Conservation (phyloP, 1,284 basidiomycete genomes). For the Inonotus obliquus region DNA sequence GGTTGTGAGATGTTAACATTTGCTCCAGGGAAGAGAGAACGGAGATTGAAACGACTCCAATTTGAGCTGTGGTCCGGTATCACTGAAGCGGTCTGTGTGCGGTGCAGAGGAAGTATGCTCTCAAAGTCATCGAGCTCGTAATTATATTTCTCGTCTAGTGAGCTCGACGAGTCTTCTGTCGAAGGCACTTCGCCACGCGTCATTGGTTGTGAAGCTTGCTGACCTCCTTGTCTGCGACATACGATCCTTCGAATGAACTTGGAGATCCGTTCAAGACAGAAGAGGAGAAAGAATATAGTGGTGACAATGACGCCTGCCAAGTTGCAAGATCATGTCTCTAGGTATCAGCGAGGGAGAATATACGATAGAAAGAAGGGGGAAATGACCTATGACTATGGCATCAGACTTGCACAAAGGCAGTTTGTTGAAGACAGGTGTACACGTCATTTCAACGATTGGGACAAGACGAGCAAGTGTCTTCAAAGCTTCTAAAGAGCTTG, state of each 20-base stretch:
- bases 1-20: not conserved
- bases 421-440: constrained; percentile 3
- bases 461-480: too few species aligned
- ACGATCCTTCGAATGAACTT: not conserved
- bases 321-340: not conserved
- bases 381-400: constrained; percentile 5
- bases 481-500: too few species aligned
- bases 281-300: constrained; percentile 6
- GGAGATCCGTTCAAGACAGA: constrained; percentile 8
- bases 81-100: not conserved
- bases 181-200: not conserved
- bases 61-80: not conserved
- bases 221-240: not conserved
- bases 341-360: not conserved
- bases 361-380: not conserved
- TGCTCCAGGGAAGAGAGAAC: not conserved
- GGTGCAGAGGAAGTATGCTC: not conserved
- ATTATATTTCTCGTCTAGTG: too few species aligned
- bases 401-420: constrained; percentile 4
- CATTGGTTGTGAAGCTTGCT: not conserved
- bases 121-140: not conserved
- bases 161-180: not conserved
- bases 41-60: not conserved
- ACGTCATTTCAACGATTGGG: not conserved
- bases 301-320: not conserved